Conservation (phyloP, 2,329 filamentous ascomycete genomes). For the Emericellopsis atlantica region DNA sequence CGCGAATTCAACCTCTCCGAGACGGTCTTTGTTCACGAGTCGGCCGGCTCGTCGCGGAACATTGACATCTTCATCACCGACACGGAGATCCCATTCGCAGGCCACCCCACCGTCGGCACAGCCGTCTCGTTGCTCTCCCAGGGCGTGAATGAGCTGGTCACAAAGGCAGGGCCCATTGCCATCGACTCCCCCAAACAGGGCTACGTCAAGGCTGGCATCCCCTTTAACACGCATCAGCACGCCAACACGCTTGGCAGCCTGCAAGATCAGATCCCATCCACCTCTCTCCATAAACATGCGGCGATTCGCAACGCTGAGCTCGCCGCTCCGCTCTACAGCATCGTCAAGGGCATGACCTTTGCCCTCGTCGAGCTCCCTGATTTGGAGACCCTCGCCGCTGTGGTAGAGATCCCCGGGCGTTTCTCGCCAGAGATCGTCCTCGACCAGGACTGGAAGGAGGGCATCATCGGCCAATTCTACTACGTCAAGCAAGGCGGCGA, state of each 20-base stretch:
- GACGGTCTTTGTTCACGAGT: slow-evolving; percentile 47
- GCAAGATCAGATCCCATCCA: slow-evolving; percentile 10
- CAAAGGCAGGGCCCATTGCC: slow-evolving; percentile 43
- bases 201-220: slow-evolving; percentile 49
- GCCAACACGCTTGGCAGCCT: slow-evolving; percentile 19
- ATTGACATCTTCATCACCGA: slow-evolving; percentile 47
- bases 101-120: slow-evolving; percentile 48
- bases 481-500: slow-evolving; percentile 32
- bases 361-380: slow-evolving; percentile 49
- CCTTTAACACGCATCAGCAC: slow-evolving; percentile 56
- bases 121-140: slow-evolving; percentile 32
- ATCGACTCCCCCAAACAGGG: slow-evolving; percentile 24
- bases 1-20: slow-evolving; percentile 53
- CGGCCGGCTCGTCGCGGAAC: slow-evolving; percentile 13
- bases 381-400: slow-evolving; percentile 41
- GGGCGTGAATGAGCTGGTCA: slow-evolving; percentile 29
- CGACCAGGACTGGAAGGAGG: slow-evolving; percentile 40
- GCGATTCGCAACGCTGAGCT: slow-evolving; percentile 22
- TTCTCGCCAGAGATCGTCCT: slow-evolving; percentile 21
- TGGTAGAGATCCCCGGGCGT: slow-evolving; percentile 18
- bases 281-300: slow-evolving; percentile 13
- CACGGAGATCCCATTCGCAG: slow-evolving; percentile 46
- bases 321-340: slow-evolving; percentile 38
- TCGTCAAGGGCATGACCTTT: slow-evolving; percentile 67
- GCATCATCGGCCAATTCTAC: slow-evolving; percentile 45